Evolutionary conservation across 306 rosid species (phyloP).

Genomic region (Malus fusca): DNA sequence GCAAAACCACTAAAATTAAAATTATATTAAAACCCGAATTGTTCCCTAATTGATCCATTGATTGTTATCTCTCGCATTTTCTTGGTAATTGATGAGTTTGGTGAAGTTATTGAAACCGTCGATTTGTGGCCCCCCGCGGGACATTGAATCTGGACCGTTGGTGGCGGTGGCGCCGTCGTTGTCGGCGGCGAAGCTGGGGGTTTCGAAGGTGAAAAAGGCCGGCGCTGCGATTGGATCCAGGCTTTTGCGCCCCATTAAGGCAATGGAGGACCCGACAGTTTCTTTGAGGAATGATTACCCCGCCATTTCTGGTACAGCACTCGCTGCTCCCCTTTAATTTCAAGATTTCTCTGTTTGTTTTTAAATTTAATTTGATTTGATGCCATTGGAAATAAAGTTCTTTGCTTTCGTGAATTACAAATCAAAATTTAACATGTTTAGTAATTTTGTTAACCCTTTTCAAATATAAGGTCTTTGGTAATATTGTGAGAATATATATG

Average conservation of each 20-base stretch:
- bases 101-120: constrained; percentile 13
- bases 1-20: not conserved
- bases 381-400: not conserved
- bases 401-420: no score
- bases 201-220: constrained; percentile 10
- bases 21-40: not conserved
- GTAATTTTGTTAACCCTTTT: no score
- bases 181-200: constrained; percentile 24
- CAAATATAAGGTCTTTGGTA: no score
- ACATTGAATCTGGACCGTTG: constrained; percentile 23
- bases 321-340: not conserved
- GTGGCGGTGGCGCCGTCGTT: not conserved
- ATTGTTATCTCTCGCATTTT: not conserved
- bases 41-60: not conserved
- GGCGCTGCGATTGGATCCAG: constrained; percentile 43
- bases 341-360: not conserved
- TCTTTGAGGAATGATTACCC: constrained; percentile 9
- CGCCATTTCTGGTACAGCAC: constrained; percentile 41
- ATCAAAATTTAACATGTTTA: no score
- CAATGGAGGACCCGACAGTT: constrained; percentile 11
- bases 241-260: constrained; percentile 33
- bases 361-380: not conserved
- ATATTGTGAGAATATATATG: no score
- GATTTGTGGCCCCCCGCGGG: constrained; percentile 12
- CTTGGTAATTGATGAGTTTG: constrained; percentile 24